Percentiles rank a stretch among this genome's conserved stretches.
Conservation (phyloP, 2,329 filamentous ascomycete species). For the Calonectria ilicicola region DNA sequence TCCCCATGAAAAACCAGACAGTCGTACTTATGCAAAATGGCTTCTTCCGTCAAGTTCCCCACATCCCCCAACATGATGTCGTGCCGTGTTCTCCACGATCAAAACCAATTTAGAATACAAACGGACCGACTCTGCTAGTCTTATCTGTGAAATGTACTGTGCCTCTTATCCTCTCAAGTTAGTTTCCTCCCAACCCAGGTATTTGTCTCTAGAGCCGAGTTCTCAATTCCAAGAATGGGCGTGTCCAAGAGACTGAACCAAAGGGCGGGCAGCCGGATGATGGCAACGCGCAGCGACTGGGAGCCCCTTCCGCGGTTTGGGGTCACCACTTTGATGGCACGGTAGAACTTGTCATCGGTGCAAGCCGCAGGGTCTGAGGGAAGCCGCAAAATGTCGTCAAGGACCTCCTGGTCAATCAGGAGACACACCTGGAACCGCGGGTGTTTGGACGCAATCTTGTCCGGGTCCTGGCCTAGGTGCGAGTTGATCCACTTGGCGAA, state of each 20-base stretch:
- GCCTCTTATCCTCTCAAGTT: background rate
- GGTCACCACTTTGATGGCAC: background rate
- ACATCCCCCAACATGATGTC: too few species aligned
- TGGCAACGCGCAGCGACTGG: background rate
- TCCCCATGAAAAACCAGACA: too few species aligned
- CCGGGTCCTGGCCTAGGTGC: too few species aligned
- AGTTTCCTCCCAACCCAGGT: background rate
- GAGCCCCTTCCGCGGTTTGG: background rate
- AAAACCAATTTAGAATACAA: too few species aligned
- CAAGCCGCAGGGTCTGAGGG: background rate
- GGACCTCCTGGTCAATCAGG: background rate
- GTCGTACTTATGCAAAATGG: too few species aligned
- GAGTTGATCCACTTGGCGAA: background rate
- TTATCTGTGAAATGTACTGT: too few species aligned
- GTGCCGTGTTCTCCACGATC: too few species aligned
- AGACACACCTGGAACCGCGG: background rate
- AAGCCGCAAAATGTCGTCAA: background rate
- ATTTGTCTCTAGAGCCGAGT: background rate
- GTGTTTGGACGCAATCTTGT: background rate
- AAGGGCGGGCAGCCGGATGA: background rate
- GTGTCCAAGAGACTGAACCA: background rate
- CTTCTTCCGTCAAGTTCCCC: too few species aligned
- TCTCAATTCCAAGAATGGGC: background rate
- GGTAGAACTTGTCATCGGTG: too few species aligned
- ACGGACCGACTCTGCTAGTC: too few species aligned